Evolutionary conservation across 1,284 basidiomycete species (phyloP).

Genomic region (Moesziomyces globuligerus): DNA sequence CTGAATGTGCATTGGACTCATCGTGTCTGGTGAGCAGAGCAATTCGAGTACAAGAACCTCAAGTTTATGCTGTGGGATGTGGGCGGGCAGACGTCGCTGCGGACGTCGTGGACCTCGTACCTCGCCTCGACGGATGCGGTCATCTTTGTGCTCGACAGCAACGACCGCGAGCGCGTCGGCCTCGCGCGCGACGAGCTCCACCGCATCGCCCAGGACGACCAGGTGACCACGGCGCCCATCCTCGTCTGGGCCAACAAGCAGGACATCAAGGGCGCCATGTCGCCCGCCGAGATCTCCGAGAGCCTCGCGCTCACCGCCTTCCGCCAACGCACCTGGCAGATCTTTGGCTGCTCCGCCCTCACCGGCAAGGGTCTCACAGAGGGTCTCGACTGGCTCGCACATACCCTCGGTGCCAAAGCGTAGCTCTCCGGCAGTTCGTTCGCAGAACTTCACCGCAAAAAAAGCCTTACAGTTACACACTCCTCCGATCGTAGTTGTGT

Average conservation of each 20-base stretch:
- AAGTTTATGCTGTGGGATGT: constrained; percentile 70
- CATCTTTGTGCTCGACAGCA: constrained; percentile 71
- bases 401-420: constrained; percentile 48
- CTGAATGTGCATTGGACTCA: too few relatives aligned
- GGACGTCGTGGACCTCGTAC: constrained; percentile 69
- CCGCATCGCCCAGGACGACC: constrained; percentile 67
- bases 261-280: constrained; percentile 69
- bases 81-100: constrained; percentile 70
- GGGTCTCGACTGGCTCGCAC: constrained; percentile 63
- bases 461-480: too few relatives aligned
- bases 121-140: constrained; percentile 69
- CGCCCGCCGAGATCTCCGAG: constrained; percentile 70
- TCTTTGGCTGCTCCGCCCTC: constrained; percentile 71
- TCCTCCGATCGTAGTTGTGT: too few relatives aligned
- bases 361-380: constrained; percentile 67
- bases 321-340: constrained; percentile 71
- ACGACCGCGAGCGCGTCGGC: constrained; percentile 69
- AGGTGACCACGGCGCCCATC: constrained; percentile 68
- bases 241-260: constrained; percentile 72
- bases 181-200: constrained; percentile 70
- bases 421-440: constrained; percentile 2
- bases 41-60: constrained; percentile 70
- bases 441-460: too few relatives aligned
- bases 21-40: constrained; percentile 22
- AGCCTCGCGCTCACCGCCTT: constrained; percentile 70